These are phyloP conservation scores for Mycena capillaripes DNA, from an alignment of 768 basidiomycete genomes.

Conservation along the genomic window DNA sequence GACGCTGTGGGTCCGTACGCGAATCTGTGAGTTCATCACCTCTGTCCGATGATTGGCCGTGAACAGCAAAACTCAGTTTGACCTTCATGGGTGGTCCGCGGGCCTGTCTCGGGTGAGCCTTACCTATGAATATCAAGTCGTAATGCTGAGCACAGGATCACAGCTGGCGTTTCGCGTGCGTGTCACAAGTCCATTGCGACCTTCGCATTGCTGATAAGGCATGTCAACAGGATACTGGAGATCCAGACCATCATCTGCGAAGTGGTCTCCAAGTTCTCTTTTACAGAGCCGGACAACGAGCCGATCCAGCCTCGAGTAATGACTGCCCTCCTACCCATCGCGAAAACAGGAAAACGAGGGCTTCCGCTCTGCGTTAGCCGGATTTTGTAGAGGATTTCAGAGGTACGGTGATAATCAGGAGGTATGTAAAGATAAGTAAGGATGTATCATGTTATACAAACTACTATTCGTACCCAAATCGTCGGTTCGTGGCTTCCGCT, in stretches of 20 bases:
- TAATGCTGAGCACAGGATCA: not conserved
- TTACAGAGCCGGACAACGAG: constrained; percentile 28
- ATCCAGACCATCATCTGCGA: constrained; percentile 2
- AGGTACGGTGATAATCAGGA: no score
- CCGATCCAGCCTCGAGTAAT: not conserved
- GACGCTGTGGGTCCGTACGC: constrained; percentile 28
- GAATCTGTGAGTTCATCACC: constrained; percentile 3
- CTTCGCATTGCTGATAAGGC: not conserved
- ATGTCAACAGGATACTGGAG: not conserved
- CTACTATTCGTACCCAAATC: no score
- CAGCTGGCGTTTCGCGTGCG: constrained; percentile 22
- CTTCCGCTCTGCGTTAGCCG: not conserved
- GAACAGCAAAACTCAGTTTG: not conserved
- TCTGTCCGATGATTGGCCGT: no score
- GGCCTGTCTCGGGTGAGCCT: constrained; percentile 16
- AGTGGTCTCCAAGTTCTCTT: constrained; percentile 1
- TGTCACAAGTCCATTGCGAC: not conserved
- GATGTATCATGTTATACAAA: no score
- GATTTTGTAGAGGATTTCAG: not conserved
- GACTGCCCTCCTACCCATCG: not conserved
- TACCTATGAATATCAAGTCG: not conserved
- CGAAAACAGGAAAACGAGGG: not conserved
- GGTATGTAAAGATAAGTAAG: no score
- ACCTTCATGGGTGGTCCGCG: constrained; percentile 21
- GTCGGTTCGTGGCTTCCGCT: no score